phyloP scores from a whole-genome alignment of 257 asterid genomes.

The Nicotiana knightiana region DNA sequence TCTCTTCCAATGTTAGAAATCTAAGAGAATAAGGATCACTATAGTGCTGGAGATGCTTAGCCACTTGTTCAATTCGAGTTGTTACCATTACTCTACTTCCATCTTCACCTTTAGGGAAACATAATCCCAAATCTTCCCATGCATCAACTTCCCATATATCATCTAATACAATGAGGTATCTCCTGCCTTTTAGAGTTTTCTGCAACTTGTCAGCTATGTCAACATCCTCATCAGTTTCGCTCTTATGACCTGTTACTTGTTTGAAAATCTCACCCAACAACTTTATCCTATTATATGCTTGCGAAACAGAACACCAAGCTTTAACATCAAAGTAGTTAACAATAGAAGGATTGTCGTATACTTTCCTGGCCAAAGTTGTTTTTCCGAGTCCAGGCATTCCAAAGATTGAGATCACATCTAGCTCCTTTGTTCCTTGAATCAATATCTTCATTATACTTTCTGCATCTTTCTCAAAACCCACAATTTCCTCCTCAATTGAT shows the following conservation, averaged over 20 bases:
- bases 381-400: background rate
- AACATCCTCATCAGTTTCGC: background rate
- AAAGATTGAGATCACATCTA: too few species aligned
- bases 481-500: background rate
- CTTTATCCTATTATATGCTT: background rate
- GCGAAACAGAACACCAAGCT: background rate
- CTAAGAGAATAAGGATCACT: background rate
- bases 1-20: too few species aligned
- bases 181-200: background rate
- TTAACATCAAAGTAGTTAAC: too few species aligned
- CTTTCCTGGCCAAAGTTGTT: background rate
- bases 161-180: too few species aligned
- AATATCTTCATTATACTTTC: too few species aligned
- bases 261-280: too few species aligned
- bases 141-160: background rate
- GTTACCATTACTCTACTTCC: slow-evolving; percentile 5
- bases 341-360: background rate
- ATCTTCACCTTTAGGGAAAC: background rate
- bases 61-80: too few species aligned
- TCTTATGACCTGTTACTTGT: too few species aligned
- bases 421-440: too few species aligned
- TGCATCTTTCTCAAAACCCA: background rate
- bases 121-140: background rate
- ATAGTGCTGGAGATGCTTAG: background rate
- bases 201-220: background rate